A percentile compares a stretch with the other conserved stretches of the same genome.
Conservation (phyloP, 805 yeast genomes). For the Metschnikowia cerradonensis region DNA sequence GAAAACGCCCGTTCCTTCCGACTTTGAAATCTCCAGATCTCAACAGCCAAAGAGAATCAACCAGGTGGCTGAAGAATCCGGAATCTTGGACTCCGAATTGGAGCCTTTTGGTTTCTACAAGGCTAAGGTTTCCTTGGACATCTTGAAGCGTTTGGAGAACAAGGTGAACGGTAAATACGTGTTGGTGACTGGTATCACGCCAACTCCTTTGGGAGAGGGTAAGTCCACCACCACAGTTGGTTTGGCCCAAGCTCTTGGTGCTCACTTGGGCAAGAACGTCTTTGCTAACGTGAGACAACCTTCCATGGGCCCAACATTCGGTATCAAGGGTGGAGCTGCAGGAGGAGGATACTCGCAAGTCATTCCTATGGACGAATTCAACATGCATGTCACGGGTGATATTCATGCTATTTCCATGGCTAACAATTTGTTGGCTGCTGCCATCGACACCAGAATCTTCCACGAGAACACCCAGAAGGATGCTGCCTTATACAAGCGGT, state of each 20-base stretch:
- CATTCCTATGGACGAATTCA: constrained; percentile 85
- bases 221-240: constrained; percentile 83
- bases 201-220: constrained; percentile 85
- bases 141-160: constrained; percentile 58
- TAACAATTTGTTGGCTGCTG: constrained; percentile 77
- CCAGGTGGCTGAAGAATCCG: constrained; percentile 66
- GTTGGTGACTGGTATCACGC: constrained; percentile 79
- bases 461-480: constrained; percentile 76
- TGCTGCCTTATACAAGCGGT: constrained; percentile 66
- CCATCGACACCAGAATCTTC: constrained; percentile 81
- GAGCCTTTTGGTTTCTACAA: constrained; percentile 74
- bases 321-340: constrained; percentile 88
- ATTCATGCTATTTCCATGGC: constrained; percentile 84
- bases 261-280: constrained; percentile 63
- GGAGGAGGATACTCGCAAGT: constrained; percentile 89
- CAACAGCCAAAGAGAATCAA: constrained; percentile 69
- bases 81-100: constrained; percentile 61
- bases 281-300: constrained; percentile 85
- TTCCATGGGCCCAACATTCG: constrained; percentile 85
- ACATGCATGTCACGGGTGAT: constrained; percentile 83
- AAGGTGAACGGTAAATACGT: constrained; percentile 66
- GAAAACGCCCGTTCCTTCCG: constrained; percentile 72
- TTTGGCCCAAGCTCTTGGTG: constrained; percentile 75
- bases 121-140: constrained; percentile 67
- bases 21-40: constrained; percentile 71